Conservation (phyloP, 306 rosid species). For the Astragalus membranaceus region DNA sequence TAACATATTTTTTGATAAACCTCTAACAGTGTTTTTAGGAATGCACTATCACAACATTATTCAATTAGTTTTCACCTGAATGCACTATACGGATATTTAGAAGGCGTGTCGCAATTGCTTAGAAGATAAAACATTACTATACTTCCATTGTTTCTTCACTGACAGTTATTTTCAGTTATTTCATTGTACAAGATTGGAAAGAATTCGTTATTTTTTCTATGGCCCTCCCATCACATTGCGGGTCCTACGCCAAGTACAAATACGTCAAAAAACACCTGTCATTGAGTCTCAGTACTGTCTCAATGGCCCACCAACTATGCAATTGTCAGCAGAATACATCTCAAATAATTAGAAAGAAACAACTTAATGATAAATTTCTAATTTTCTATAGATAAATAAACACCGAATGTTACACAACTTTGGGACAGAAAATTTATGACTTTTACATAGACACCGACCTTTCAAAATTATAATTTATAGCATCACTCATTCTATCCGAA, state of each 20-base stretch:
- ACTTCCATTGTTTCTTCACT: too few species aligned
- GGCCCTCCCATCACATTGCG: not conserved
- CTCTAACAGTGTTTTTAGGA: too few species aligned
- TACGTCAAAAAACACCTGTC: not conserved
- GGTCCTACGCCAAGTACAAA: not conserved
- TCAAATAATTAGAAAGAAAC: not conserved
- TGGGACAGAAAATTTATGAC: not conserved
- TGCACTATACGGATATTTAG: too few species aligned
- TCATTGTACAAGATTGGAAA: too few species aligned
- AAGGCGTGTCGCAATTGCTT: too few species aligned
- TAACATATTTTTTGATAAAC: too few species aligned
- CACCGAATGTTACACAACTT: slow-evolving; percentile 4
- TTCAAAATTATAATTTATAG: slow-evolving; percentile 1
- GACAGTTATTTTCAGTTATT: too few species aligned
- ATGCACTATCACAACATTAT: too few species aligned
- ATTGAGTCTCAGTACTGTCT: not conserved
- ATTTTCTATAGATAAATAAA: slow-evolving; percentile 5
- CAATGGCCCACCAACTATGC: not conserved
- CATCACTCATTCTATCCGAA: slow-evolving; percentile 8
- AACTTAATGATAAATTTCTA: slow-evolving; percentile 8
- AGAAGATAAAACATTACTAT: not conserved
- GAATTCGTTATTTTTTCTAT: not conserved
- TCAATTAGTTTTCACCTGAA: too few species aligned
- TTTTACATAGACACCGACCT: slow-evolving; percentile 28
- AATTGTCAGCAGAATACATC: not conserved